Percentiles rank a stretch among this genome's conserved stretches.
phyloP scores from a whole-genome alignment of 129 eudicot species.

The carrot (Daucus carota) region DH1_v3.0 NC_030388.2:739501-740000 shows the following conservation, averaged over 20 bases:
- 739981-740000: not conserved
- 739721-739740: not conserved
- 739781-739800: conserved; percentile 89
- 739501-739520: not conserved
- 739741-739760: conserved; percentile 38
- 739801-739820: conserved; percentile 78
- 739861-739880: conserved; percentile 92
- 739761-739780: conserved; percentile 89
- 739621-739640: not conserved
- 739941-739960: conserved; percentile 52
- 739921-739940: conserved; percentile 62
- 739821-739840: conserved; percentile 88
- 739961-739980: conserved; percentile 76
- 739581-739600: not conserved
- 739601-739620: not conserved
- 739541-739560: not conserved
- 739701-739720: not conserved
- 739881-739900: conserved; percentile 62
- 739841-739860: conserved; percentile 58
- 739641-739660: not conserved
- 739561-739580: not conserved
- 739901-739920: conserved; percentile 86
- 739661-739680: not conserved
- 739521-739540: not conserved
- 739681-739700: not conserved